Evolutionary conservation across 1,284 basidiomycete species (phyloP).

Genomic region (Cryptococcus sp.): DNA sequence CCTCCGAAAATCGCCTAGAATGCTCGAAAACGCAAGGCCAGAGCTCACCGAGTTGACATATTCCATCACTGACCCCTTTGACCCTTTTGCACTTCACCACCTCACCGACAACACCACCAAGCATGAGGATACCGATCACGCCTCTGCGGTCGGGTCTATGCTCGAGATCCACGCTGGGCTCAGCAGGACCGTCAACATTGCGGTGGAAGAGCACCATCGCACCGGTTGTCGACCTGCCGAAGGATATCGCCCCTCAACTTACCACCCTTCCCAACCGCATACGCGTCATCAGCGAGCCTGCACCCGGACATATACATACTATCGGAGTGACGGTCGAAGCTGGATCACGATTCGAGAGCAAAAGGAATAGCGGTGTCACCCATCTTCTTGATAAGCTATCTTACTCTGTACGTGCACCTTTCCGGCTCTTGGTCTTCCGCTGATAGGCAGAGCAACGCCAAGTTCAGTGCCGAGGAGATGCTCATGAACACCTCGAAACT

Average conservation of each 20-base stretch:
- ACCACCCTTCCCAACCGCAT: conserved; percentile 89
- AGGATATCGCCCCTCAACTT: conserved; percentile 36
- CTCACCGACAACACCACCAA: too few species aligned
- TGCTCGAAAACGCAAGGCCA: too few species aligned
- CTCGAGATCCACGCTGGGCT: too few species aligned
- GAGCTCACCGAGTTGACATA: too few species aligned
- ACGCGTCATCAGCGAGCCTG: conserved; percentile 82
- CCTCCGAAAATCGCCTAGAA: too few species aligned
- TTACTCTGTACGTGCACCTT: not conserved
- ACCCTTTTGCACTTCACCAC: too few species aligned
- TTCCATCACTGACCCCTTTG: too few species aligned
- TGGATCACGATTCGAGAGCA: conserved; percentile 84
- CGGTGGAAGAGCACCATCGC: conserved; percentile 8
- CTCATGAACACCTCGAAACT: conserved; percentile 72
- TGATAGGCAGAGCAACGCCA: conserved; percentile 47
- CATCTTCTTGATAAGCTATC: conserved; percentile 84
- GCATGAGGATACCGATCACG: not conserved
- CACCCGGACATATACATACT: conserved; percentile 91
- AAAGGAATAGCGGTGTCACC: conserved; percentile 70
- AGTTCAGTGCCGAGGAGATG: conserved; percentile 63
- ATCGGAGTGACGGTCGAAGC: conserved; percentile 91
- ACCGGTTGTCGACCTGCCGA: conserved; percentile 7
- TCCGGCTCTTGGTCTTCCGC: not conserved
- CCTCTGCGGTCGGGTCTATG: not conserved
- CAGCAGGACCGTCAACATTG: conserved; percentile 1